Evolutionary conservation across 2,329 filamentous ascomycete species (phyloP).

Genomic region (Exophiala aquamarina): DNA sequence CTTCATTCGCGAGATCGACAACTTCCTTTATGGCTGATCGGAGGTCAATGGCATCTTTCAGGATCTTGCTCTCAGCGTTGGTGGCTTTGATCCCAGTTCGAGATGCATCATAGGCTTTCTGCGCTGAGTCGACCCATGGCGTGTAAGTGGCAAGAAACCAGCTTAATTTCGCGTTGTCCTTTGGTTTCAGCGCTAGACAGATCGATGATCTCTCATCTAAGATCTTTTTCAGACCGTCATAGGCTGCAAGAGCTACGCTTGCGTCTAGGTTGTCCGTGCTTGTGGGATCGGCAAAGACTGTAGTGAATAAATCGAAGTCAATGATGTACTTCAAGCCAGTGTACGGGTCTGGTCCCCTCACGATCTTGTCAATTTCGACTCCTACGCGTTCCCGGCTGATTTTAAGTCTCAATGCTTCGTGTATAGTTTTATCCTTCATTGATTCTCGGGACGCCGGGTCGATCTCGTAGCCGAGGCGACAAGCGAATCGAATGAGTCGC

Average conservation of each 20-base stretch:
- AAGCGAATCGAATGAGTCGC: constrained; percentile 85
- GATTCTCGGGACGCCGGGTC: constrained; percentile 65
- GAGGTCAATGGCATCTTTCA: constrained; percentile 28
- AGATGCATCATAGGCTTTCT: constrained; percentile 23
- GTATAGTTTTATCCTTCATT: constrained; percentile 79
- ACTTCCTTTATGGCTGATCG: constrained; percentile 14
- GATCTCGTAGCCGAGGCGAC: constrained; percentile 76
- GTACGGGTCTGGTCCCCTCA: constrained; percentile 58
- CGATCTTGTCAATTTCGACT: constrained; percentile 86
- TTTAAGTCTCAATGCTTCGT: constrained; percentile 76
- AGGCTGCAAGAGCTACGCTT: constrained; percentile 10
- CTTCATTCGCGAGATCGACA: constrained; percentile 13
- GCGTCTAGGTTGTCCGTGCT: constrained; percentile 3
- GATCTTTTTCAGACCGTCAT: constrained; percentile 17
- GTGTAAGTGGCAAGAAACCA: constrained; percentile 30
- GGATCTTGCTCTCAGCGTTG: constrained; percentile 27
- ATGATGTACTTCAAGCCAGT: constrained; percentile 26
- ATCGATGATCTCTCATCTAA: constrained; percentile 21
- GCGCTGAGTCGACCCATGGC: constrained; percentile 18
- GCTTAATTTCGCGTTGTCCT: constrained; percentile 22
- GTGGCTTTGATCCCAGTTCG: constrained; percentile 31
- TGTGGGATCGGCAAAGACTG: constrained; percentile 26
- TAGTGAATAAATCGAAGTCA: constrained; percentile 23
- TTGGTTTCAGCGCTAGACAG: constrained; percentile 19
- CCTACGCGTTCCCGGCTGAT: constrained; percentile 91